Conservation (phyloP, 148 eudicot species). For the Suaeda aralocaspica region DNA sequence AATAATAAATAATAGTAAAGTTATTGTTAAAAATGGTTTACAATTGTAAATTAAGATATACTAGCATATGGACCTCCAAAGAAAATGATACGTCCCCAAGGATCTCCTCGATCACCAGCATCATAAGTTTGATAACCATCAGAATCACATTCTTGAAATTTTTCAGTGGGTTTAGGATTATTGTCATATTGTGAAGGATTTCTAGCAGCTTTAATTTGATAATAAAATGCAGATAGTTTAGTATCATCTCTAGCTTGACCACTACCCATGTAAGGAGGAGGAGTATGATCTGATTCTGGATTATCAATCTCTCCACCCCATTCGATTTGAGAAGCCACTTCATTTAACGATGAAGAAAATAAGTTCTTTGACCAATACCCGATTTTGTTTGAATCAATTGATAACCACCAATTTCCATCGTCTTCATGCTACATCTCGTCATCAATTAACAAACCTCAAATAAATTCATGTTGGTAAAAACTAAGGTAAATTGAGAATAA, state of each 20-base stretch:
- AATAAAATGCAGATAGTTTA: no score
- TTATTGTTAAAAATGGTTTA: no score
- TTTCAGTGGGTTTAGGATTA: neutral
- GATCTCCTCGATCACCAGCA: neutral
- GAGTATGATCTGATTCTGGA: neutral
- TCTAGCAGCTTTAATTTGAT: no score
- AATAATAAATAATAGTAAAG: no score
- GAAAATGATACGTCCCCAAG: conserved; percentile 11
- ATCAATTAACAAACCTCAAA: no score
- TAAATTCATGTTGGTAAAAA: no score
- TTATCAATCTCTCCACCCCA: conserved; percentile 22
- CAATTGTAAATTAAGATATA: no score
- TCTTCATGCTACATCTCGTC: conserved; percentile 1
- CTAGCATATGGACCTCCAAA: conserved; percentile 7
- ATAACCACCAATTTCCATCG: conserved; percentile 26
- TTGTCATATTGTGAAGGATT: no score
- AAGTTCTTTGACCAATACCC: conserved; percentile 19
- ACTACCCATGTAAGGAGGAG: conserved; percentile 14
- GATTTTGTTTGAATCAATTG: neutral
- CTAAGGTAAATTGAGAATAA: no score
- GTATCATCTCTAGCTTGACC: no score
- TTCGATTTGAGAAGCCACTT: conserved; percentile 7
- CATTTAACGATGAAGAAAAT: neutral
- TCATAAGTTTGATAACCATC: neutral
- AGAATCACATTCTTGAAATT: neutral